Percentiles rank a stretch among this genome's conserved stretches.
phyloP scores from a whole-genome alignment of 2,329 filamentous ascomycete species.

The Helminthosporium solani region DNA sequence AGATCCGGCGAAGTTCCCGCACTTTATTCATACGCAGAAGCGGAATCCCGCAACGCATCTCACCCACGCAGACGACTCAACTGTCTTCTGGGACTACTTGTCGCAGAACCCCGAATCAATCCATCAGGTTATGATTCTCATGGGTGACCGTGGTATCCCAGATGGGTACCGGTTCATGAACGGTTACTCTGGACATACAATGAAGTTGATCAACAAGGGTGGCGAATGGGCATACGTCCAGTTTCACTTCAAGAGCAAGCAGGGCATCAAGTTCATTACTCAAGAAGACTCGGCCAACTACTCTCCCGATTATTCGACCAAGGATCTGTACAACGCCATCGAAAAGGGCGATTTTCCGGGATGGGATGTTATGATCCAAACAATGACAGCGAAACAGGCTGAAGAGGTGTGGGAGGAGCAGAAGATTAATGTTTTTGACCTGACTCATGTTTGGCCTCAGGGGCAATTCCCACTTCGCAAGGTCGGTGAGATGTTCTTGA shows the following conservation, averaged over 20 bases:
- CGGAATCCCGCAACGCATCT: conserved; percentile 70
- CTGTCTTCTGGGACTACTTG: conserved; percentile 67
- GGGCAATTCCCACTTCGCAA: conserved; percentile 55
- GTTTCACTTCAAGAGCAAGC: conserved; percentile 56
- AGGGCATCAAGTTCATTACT: conserved; percentile 55
- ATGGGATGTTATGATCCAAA: conserved; percentile 55
- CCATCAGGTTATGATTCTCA: conserved; percentile 57
- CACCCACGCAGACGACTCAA: conserved; percentile 63
- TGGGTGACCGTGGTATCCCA: conserved; percentile 57
- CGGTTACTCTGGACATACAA: conserved; percentile 54
- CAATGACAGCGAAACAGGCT: conserved; percentile 55
- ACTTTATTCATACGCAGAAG: conserved; percentile 75
- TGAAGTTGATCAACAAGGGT: conserved; percentile 56
- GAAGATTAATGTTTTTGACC: conserved; percentile 56
- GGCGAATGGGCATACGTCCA: conserved; percentile 56
- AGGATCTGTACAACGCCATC: conserved; percentile 55
- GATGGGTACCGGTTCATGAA: conserved; percentile 59
- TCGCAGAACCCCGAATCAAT: conserved; percentile 56
- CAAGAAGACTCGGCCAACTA: conserved; percentile 54
- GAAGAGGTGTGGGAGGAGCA: conserved; percentile 55
- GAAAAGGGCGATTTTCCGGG: conserved; percentile 55
- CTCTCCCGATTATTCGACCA: conserved; percentile 54
- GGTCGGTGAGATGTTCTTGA: conserved; percentile 54
- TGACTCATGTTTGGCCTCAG: conserved; percentile 58
- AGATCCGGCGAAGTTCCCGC: conserved; percentile 71